Conservation (phyloP, 345 rosid genomes). For the Passiflora organensis region DNA sequence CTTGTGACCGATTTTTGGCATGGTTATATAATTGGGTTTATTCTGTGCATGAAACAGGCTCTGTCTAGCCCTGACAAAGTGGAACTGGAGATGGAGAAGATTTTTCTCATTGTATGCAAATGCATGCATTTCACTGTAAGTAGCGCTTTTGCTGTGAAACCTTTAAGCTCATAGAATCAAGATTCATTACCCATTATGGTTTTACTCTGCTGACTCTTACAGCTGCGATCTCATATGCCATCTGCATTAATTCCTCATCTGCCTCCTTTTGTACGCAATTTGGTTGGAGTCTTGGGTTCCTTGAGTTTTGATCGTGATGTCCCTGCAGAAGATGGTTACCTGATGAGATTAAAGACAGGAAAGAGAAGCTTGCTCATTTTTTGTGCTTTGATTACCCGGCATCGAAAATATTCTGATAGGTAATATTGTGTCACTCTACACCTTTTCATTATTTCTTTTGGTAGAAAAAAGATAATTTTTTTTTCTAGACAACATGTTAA, state of each 20-base stretch:
- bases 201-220: too few relatives aligned
- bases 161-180: too few relatives aligned
- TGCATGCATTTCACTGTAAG: conserved; percentile 76
- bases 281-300: conserved; percentile 56
- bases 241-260: conserved; percentile 55
- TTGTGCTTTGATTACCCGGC: conserved; percentile 63
- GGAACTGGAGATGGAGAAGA: conserved; percentile 52
- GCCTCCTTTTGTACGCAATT: conserved; percentile 48
- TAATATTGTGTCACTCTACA: conserved; percentile 25
- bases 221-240: conserved; percentile 86
- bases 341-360: conserved; percentile 57
- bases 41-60: conserved; percentile 46
- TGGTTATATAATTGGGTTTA: conserved; percentile 11
- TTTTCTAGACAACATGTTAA: too few relatives aligned
- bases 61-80: conserved; percentile 24
- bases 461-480: not conserved
- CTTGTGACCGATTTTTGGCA: not conserved
- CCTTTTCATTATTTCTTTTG: conserved; percentile 1
- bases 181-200: not conserved
- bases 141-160: conserved; percentile 14
- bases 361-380: conserved; percentile 79
- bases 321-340: conserved; percentile 35
- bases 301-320: conserved; percentile 46
- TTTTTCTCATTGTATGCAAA: conserved; percentile 61
- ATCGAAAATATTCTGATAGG: conserved; percentile 80